Conservation (phyloP, 345 rosid genomes). For the Trapa incisa region DNA sequence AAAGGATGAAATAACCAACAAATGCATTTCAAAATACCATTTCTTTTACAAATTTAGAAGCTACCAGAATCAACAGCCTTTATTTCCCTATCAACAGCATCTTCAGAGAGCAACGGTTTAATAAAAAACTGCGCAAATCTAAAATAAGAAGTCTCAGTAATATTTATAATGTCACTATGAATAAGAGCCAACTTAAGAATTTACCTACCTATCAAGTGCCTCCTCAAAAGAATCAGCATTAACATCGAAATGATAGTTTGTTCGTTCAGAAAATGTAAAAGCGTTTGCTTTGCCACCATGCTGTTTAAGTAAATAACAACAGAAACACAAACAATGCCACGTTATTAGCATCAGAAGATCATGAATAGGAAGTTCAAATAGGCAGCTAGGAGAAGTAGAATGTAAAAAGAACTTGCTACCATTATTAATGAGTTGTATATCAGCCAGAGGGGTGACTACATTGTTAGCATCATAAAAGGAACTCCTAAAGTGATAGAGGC, state of each 20-base stretch:
- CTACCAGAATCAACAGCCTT: constrained; percentile 80
- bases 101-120: constrained; percentile 72
- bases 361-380: neutral
- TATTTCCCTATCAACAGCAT: constrained; percentile 74
- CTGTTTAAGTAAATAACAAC: constrained; percentile 17
- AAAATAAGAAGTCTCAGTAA: constrained; percentile 10
- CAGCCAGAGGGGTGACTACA: neutral
- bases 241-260: constrained; percentile 62
- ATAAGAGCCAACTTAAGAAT: constrained; percentile 2
- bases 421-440: neutral
- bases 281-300: constrained; percentile 86
- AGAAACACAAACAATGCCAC: neutral
- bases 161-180: constrained; percentile 6
- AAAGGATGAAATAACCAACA: neutral
- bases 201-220: constrained; percentile 59
- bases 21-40: neutral
- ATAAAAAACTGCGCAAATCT: constrained; percentile 82
- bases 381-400: neutral
- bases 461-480: neutral
- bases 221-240: constrained; percentile 56
- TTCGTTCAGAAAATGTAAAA: constrained; percentile 49
- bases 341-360: neutral
- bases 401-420: neutral
- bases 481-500: neutral
- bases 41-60: constrained; percentile 2